Evolutionary conservation across 2,329 filamentous ascomycete species (phyloP), one percentile per base, ranked within the genome.

Genomic region (Aspergillus ochraceoroseus): DNA sequence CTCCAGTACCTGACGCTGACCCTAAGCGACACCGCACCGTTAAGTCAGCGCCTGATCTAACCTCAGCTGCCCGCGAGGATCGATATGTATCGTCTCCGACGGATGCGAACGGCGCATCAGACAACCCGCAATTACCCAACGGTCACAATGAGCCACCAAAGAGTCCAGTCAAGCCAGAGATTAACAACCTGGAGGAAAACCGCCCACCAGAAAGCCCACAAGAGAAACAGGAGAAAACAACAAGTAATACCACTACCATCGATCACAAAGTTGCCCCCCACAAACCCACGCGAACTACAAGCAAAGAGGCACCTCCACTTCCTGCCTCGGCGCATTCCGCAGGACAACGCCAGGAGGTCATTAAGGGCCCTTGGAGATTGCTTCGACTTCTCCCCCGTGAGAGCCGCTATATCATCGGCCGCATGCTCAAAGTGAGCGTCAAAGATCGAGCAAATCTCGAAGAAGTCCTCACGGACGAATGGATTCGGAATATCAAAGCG

Each of bases 311-410:
- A 15, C 62, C 63, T 11, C 62, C 63, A 7, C 55, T 64, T 19
- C 61, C 60, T 7, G 44, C 56, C 1, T 46, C 62, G 4, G 38
- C 46, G 4, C 54, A 52, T 31, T 34, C 46, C 17, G 51, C 56
- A 20, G 56, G 54, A 12, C 64, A 64, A 38, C 58, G 62, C 11
- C 83, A 80, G 56, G 84, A 89, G 60, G 79, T 87, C 0, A 94
- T 98, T 53, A 87, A 88, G 57, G 92, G 92, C 0, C 92, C 92
- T 2, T 94, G 90, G 85, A 79, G 92, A 32, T 77, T 98, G 29
- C 71, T 98, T 19, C 80, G 92, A 28, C 72, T 96, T 23, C 72
- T 98, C 7, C 92, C 92, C 1, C 76, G 90, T 44, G 92, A 96
- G 66, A 94, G 84, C 50, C 76, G 92, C 36, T 83, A 90, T 59